Conservation (phyloP, 73 alveolate genomes). For the Tetrahymena malaccensis region DNA sequence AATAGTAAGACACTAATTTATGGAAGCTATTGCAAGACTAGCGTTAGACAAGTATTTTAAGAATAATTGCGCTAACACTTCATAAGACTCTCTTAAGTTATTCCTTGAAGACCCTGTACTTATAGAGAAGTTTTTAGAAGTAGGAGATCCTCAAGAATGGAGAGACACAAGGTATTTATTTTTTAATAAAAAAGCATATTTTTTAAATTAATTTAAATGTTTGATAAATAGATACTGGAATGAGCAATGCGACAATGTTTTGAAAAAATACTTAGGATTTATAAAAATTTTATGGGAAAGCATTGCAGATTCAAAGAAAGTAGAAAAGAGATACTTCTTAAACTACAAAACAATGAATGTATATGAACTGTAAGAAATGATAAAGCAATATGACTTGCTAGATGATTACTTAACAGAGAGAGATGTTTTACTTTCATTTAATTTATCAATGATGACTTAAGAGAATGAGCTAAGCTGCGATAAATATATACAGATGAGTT, state of each 20-base stretch:
- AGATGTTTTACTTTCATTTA: slow-evolving; percentile 60
- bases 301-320: neutral
- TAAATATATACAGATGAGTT: slow-evolving; percentile 60
- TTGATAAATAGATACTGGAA: neutral
- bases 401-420: slow-evolving; percentile 66
- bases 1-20: neutral
- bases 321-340: neutral
- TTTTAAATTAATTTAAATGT: neutral
- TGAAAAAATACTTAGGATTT: neutral
- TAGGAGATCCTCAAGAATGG: neutral
- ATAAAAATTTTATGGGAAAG: neutral
- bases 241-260: neutral
- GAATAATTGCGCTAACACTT: neutral
- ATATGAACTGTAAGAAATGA: slow-evolving; percentile 55
- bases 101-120: neutral
- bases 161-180: neutral
- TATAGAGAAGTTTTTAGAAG: neutral
- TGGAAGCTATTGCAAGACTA: neutral
- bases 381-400: slow-evolving; percentile 41
- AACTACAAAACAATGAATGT: neutral
- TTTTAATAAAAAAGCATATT: neutral
- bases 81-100: neutral
- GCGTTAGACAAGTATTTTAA: neutral
- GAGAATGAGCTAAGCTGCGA: slow-evolving; percentile 62
- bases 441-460: slow-evolving; percentile 76